phyloP scores from a whole-genome alignment of 2,329 filamentous ascomycete species.

The Trichoderma sp. region DNA sequence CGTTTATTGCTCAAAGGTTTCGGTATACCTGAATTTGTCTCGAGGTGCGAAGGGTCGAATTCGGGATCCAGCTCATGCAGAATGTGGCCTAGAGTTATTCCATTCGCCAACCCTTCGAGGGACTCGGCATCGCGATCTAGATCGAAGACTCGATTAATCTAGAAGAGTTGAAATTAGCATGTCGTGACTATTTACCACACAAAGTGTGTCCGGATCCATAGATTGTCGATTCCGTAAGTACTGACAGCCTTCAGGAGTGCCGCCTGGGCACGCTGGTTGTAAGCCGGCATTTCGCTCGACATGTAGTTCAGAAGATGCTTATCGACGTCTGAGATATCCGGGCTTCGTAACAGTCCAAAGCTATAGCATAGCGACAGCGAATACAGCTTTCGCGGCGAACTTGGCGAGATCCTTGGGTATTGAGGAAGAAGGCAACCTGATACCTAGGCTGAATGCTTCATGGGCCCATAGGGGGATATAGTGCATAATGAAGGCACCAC shows the following conservation, averaged over 20 bases:
- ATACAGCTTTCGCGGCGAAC: not conserved
- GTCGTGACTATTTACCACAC: not conserved
- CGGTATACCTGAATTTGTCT: slow-evolving; percentile 49
- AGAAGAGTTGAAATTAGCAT: not conserved
- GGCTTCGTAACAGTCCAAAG: not conserved
- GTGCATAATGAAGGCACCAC: no score
- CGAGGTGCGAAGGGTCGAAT: slow-evolving; percentile 60
- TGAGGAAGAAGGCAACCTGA: not conserved
- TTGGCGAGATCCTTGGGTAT: not conserved
- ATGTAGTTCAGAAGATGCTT: slow-evolving; percentile 10
- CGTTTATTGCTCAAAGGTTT: slow-evolving; percentile 54
- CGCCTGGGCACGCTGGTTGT: slow-evolving; percentile 51
- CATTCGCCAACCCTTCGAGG: slow-evolving; percentile 58
- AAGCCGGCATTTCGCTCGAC: slow-evolving; percentile 42
- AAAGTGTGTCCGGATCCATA: not conserved
- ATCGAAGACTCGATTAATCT: slow-evolving; percentile 49
- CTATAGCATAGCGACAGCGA: slow-evolving; percentile 1
- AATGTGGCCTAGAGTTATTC: slow-evolving; percentile 57
- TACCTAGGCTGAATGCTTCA: not conserved
- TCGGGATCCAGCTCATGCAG: slow-evolving; percentile 61
- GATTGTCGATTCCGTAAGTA: slow-evolving; percentile 24
- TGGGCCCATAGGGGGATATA: no score
- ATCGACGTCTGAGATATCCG: not conserved
- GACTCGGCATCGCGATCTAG: slow-evolving; percentile 52
- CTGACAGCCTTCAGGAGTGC: slow-evolving; percentile 62